Evolutionary conservation across 192 early-diverging fungal species (phyloP).

Genomic region (Umbelopsis sp.): DNA sequence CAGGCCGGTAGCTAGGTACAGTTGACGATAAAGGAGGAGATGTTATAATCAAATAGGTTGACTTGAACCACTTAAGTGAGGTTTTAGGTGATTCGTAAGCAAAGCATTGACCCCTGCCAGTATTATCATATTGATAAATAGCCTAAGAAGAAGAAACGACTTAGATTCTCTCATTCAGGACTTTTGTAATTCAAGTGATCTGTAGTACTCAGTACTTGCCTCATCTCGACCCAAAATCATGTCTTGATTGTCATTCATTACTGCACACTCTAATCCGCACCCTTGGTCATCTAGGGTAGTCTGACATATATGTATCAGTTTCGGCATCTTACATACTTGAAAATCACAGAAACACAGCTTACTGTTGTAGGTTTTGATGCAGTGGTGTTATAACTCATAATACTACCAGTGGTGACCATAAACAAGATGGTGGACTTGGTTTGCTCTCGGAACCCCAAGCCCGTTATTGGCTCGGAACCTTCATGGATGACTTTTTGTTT

Average conservation of each 20-base stretch:
- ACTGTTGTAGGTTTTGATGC: conserved; percentile 38
- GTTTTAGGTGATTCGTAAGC: conserved; percentile 83
- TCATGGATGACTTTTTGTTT: conserved; percentile 85
- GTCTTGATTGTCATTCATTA: conserved; percentile 74
- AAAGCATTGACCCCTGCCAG: conserved; percentile 92
- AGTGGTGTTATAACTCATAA: conserved; percentile 66
- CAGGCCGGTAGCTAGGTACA: conserved; percentile 38
- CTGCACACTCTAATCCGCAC: conserved; percentile 73
- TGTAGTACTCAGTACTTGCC: conserved; percentile 28
- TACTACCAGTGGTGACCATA: conserved; percentile 66
- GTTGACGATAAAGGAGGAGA: conserved; percentile 57
- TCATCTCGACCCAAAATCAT: conserved; percentile 88
- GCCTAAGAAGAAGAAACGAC: conserved; percentile 43
- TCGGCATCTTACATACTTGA: neutral
- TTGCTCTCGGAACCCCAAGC: conserved; percentile 75
- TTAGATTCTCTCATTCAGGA: neutral
- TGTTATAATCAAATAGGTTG: conserved; percentile 71
- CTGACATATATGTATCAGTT: conserved; percentile 19
- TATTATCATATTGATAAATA: conserved; percentile 88
- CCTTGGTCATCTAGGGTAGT: conserved; percentile 82
- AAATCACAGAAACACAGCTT: neutral
- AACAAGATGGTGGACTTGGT: conserved; percentile 63
- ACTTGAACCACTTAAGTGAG: conserved; percentile 69
- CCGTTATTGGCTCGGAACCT: conserved; percentile 84
- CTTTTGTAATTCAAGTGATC: no score